A percentile compares a stretch with the other conserved stretches of the same genome.
phyloP scores from a whole-genome alignment of 139 green algal species.

The Ulvella scutata region DNA sequence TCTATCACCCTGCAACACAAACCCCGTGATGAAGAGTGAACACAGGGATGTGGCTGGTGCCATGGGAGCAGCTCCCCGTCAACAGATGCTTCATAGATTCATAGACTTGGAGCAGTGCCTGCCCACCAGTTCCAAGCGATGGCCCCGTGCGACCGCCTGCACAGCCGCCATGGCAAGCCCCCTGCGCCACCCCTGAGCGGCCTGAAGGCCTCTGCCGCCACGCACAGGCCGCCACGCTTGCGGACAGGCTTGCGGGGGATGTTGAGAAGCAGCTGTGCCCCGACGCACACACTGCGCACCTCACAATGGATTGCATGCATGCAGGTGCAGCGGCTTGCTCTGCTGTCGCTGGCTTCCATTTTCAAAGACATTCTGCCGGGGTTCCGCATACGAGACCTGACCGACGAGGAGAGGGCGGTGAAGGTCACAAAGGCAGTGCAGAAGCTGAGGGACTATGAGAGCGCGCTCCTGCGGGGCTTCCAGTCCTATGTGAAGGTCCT shows the following conservation, averaged over 20 bases:
- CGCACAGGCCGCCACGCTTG: conserved; percentile 6
- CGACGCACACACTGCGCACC: conserved; percentile 12
- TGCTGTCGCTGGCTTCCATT: conserved; percentile 66
- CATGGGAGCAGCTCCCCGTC: too few relatives aligned
- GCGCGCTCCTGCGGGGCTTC: conserved; percentile 58
- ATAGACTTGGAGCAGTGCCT: too few relatives aligned
- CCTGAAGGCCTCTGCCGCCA: too few relatives aligned
- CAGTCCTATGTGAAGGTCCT: conserved; percentile 61
- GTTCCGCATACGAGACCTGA: conserved; percentile 65
- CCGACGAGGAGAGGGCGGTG: conserved; percentile 46
- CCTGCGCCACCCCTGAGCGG: too few relatives aligned
- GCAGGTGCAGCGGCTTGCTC: conserved; percentile 47
- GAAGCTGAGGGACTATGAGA: conserved; percentile 57
- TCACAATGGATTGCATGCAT: neutral
- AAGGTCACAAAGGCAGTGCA: conserved; percentile 73
- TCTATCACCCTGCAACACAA: too few relatives aligned
- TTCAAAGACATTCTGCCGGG: conserved; percentile 70
- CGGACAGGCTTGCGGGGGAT: conserved; percentile 11
- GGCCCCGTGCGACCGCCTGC: too few relatives aligned
- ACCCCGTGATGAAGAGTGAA: too few relatives aligned
- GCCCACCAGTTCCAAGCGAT: too few relatives aligned
- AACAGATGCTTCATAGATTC: too few relatives aligned
- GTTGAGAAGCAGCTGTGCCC: conserved; percentile 11
- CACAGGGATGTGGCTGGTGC: too few relatives aligned
- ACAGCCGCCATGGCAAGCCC: too few relatives aligned